phyloP scores from a whole-genome alignment of 768 basidiomycete genomes.

The Tylopilus vinaceipallidus region DNA sequence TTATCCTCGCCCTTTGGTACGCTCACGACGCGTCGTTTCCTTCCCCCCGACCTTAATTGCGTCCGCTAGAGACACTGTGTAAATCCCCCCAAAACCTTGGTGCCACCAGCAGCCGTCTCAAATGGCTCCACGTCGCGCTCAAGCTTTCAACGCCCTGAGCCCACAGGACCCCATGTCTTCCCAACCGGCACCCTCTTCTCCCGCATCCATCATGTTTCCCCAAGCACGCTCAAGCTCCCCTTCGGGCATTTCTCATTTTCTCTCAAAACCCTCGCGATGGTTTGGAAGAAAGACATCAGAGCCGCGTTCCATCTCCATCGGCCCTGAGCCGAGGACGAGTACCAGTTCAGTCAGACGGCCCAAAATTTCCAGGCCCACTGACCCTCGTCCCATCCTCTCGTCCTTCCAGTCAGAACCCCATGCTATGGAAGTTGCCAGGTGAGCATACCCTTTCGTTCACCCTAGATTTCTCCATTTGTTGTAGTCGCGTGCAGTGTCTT shows the following conservation, averaged over 20 bases:
- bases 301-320: conserved; percentile 41
- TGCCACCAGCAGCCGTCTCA: not conserved
- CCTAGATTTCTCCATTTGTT: not conserved
- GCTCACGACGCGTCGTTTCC: conserved; percentile 12
- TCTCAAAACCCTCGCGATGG: conserved; percentile 71
- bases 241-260: conserved; percentile 58
- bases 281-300: conserved; percentile 60
- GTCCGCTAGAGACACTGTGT: too few species aligned
- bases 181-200: conserved; percentile 30
- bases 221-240: conserved; percentile 61
- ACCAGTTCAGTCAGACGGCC: conserved; percentile 55
- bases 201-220: conserved; percentile 39
- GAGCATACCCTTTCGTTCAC: conserved; percentile 26
- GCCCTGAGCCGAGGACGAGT: conserved; percentile 49
- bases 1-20: conserved; percentile 1
- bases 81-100: conserved; percentile 9
- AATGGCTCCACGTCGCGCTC: conserved; percentile 54
- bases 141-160: conserved; percentile 39
- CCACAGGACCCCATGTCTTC: conserved; percentile 31
- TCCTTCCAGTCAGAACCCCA: conserved; percentile 46
- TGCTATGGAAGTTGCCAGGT: conserved; percentile 51
- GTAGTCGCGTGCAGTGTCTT: conserved; percentile 3
- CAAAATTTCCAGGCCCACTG: conserved; percentile 83
- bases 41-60: too few species aligned
- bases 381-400: conserved; percentile 69